These are phyloP conservation scores for Phalaenopsis hybrid DNA, from an alignment of 116 monocot species.

Conservation along the genomic window DNA sequence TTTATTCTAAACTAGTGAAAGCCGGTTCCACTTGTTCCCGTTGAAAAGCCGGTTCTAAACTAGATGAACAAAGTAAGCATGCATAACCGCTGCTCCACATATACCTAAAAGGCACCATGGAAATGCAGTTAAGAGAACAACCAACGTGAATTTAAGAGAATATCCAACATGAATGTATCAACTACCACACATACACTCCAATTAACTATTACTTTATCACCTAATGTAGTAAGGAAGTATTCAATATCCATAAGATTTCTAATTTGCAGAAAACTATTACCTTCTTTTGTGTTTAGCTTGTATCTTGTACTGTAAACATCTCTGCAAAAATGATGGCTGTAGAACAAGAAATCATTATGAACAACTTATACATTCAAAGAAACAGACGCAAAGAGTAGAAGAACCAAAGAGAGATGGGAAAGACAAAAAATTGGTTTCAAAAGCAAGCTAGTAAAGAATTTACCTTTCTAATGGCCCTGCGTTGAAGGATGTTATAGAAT, in stretches of 20 bases:
- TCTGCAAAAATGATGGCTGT: conserved; percentile 91
- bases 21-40: background rate
- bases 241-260: background rate
- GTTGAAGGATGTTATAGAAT: conserved; percentile 90
- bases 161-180: background rate
- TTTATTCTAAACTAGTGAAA: background rate
- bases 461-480: conserved; percentile 75
- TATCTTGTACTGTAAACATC: conserved; percentile 81
- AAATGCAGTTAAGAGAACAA: background rate
- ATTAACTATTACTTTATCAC: background rate
- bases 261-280: conserved; percentile 25
- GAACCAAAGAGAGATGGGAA: background rate
- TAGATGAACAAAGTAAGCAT: background rate
- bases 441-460: background rate
- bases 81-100: background rate
- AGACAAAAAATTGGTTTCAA: background rate
- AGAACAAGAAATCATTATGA: conserved; percentile 13
- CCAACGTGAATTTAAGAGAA: background rate
- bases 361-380: background rate
- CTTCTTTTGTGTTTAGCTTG: conserved; percentile 63
- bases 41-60: background rate
- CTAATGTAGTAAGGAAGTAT: background rate
- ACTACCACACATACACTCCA: background rate
- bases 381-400: background rate
- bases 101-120: background rate